These are phyloP conservation scores for Pseudogymnoascus sp. DNA, from an alignment of 2,329 filamentous ascomycete species.

Conservation along the genomic window DNA sequence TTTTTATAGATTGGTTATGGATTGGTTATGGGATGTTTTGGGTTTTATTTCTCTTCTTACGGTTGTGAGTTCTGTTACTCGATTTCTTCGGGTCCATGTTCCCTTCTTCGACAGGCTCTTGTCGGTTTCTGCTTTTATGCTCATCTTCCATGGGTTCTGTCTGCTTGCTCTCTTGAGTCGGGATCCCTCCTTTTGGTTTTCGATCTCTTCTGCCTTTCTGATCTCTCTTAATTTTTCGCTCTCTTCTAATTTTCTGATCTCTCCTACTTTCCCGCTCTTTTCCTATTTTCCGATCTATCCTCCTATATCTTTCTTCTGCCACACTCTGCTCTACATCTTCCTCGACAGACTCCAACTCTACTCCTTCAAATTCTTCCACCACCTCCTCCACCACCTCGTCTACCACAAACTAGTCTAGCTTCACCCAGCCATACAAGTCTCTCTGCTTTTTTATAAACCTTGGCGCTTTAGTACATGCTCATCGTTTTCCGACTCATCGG, in stretches of 20 bases:
- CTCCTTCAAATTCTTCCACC: neutral
- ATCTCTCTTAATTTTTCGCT: neutral
- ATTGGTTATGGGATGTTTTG: neutral
- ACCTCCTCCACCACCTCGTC: neutral
- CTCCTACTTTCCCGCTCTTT: neutral
- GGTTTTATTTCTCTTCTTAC: neutral
- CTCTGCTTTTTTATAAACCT: neutral
- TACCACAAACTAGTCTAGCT: neutral
- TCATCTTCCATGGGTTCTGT: neutral
- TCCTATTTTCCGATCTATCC: neutral
- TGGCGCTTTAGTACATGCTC: neutral
- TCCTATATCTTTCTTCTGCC: neutral
- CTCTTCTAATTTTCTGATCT: no score
- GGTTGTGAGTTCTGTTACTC: neutral
- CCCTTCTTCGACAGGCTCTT: neutral
- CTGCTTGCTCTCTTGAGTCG: neutral
- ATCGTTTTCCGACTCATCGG: neutral
- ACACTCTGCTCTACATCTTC: neutral
- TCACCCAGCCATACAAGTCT: no score
- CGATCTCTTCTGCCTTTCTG: neutral
- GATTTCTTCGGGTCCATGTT: neutral
- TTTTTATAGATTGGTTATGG: no score
- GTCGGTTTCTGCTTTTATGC: neutral
- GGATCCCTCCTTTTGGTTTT: neutral
- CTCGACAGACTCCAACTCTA: neutral